A percentile compares a stretch with the other conserved stretches of the same genome.
These are phyloP conservation scores for Hyaloscypha hepaticicola DNA, from an alignment of 495 filamentous ascomycete species.

Conservation along the genomic window DNA sequence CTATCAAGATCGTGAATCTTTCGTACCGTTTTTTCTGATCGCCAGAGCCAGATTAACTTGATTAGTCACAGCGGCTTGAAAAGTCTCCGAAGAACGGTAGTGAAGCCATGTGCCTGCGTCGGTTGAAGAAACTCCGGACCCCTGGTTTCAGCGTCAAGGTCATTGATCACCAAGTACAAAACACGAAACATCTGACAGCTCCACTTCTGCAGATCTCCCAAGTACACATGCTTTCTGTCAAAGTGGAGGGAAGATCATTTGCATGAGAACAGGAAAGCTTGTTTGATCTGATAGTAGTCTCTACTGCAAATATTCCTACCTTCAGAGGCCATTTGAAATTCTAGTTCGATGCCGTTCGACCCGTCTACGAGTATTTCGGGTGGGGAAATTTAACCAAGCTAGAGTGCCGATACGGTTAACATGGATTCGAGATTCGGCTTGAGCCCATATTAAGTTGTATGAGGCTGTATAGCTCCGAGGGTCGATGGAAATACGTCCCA, in stretches of 20 bases:
- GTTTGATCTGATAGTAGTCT: constrained; percentile 8
- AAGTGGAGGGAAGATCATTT: background rate
- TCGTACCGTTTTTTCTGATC: background rate
- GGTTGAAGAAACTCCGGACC: constrained; percentile 1
- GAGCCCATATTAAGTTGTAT: background rate
- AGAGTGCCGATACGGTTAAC: background rate
- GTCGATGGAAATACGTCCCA: background rate
- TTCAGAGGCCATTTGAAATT: background rate
- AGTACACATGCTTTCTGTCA: constrained; percentile 22
- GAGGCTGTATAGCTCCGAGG: background rate
- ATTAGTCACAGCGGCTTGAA: background rate
- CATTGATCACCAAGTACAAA: background rate
- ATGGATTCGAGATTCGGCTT: background rate
- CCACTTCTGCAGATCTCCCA: background rate
- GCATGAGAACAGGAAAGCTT: constrained; percentile 14
- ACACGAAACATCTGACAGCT: constrained; percentile 13
- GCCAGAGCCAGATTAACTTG: background rate
- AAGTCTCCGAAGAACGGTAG: background rate
- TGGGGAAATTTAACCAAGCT: background rate
- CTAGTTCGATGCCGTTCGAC: background rate
- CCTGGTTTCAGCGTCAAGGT: constrained; percentile 15
- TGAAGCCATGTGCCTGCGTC: background rate
- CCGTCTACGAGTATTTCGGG: background rate
- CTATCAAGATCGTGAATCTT: background rate
- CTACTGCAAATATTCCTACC: background rate